These are phyloP conservation scores for Macrocybe gigantea DNA, from an alignment of 768 basidiomycete species.

Conservation along the genomic window DNA sequence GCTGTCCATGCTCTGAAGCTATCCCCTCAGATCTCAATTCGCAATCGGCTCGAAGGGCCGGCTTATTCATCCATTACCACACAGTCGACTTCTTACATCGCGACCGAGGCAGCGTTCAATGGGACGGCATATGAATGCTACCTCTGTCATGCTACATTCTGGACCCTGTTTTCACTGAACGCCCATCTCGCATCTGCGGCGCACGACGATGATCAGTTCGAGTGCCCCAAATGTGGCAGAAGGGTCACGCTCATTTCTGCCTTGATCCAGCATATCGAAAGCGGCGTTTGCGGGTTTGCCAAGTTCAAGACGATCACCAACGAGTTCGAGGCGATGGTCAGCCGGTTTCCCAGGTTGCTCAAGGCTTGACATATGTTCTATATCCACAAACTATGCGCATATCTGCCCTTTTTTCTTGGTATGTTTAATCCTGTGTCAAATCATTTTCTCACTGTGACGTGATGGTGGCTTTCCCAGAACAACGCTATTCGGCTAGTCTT, in stretches of 20 bases:
- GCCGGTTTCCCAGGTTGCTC: constrained; percentile 6
- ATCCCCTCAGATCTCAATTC: constrained; percentile 28
- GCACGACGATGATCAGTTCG: constrained; percentile 31
- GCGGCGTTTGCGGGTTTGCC: constrained; percentile 29
- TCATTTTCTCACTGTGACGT: no score
- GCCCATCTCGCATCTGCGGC: constrained; percentile 27
- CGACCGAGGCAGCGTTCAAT: constrained; percentile 31
- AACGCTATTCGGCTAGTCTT: no score
- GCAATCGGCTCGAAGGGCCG: constrained; percentile 18
- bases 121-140: constrained; percentile 34
- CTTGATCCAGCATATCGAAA: constrained; percentile 40
- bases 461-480: no score
- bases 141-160: constrained; percentile 30
- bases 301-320: constrained; percentile 21
- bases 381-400: no score
- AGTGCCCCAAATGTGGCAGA: constrained; percentile 23
- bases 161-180: constrained; percentile 23
- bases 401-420: no score
- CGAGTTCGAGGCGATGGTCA: constrained; percentile 16
- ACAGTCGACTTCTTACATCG: constrained; percentile 4
- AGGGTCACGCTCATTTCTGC: constrained; percentile 24
- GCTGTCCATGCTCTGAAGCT: constrained; percentile 25
- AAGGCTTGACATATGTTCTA: no score
- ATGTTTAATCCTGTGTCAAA: no score
- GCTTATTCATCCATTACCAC: no score